A percentile compares a stretch with the other conserved stretches of the same genome.
These are phyloP conservation scores for Neurospora tetraspora DNA, from an alignment of 495 filamentous ascomycete species.

Conservation along the genomic window DNA sequence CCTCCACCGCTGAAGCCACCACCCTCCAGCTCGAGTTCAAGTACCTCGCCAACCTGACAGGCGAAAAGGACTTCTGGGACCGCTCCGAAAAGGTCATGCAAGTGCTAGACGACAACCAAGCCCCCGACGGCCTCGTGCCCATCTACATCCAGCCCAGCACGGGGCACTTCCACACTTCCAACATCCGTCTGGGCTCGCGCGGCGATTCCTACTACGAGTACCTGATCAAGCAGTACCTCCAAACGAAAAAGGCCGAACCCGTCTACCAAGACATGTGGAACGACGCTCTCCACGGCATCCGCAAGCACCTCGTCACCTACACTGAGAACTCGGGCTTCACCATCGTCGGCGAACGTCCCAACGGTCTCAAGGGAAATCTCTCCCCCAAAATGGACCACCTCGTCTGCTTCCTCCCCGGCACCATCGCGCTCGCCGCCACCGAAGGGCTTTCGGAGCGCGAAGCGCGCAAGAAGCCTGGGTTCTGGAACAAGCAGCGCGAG, in stretches of 20 bases:
- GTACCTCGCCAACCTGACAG: conserved; percentile 89
- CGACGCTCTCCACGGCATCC: conserved; percentile 71
- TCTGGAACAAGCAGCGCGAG: conserved; percentile 71
- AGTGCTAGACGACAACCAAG: conserved; percentile 69
- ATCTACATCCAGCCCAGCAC: conserved; percentile 77
- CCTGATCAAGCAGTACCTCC: conserved; percentile 91
- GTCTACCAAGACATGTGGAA: conserved; percentile 91
- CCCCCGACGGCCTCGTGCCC: conserved; percentile 75
- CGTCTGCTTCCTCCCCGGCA: conserved; percentile 95
- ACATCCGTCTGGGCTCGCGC: conserved; percentile 84
- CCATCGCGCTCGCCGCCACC: conserved; percentile 82
- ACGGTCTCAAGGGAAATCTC: conserved; percentile 53
- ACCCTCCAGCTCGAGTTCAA: conserved; percentile 95
- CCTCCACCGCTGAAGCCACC: conserved; percentile 86
- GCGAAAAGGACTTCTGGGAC: conserved; percentile 84
- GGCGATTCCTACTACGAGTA: conserved; percentile 99
- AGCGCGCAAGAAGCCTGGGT: conserved; percentile 51
- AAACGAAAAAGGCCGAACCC: conserved; percentile 77
- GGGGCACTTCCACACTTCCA: conserved; percentile 68
- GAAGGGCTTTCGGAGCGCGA: conserved; percentile 63
- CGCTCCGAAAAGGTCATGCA: conserved; percentile 85
- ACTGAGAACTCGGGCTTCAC: conserved; percentile 67
- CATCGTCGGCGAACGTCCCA: conserved; percentile 75
- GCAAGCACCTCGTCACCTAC: conserved; percentile 86
- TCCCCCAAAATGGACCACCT: conserved; percentile 96